Percentiles rank a stretch among this genome's conserved stretches.
Conservation (phyloP, 2,329 filamentous ascomycete genomes). For the Arachnomyces sp. region DNA sequence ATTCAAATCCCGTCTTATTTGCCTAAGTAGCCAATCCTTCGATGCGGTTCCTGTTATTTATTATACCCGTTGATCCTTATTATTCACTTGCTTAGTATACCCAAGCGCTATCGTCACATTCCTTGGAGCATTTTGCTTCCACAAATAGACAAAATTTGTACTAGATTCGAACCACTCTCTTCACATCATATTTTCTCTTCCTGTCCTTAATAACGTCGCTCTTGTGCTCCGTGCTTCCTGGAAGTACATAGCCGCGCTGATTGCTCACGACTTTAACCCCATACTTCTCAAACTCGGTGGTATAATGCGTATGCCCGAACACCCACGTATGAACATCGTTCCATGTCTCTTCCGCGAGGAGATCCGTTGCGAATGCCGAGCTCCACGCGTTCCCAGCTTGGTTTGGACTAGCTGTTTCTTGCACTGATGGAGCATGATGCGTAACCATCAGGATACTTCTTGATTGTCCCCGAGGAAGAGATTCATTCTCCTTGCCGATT, state of each 20-base stretch:
- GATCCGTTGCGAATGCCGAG: slow-evolving; percentile 46
- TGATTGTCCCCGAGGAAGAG: not conserved
- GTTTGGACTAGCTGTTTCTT: slow-evolving; percentile 41
- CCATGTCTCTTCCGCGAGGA: slow-evolving; percentile 20
- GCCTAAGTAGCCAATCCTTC: too few species aligned
- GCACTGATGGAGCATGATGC: slow-evolving; percentile 46
- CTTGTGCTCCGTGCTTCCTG: not conserved
- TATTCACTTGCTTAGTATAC: too few species aligned
- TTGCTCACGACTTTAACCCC: slow-evolving; percentile 32
- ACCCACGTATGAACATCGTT: slow-evolving; percentile 30
- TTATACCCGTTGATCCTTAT: too few species aligned
- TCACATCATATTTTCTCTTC: too few species aligned
- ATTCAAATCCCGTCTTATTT: too few species aligned
- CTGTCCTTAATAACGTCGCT: too few species aligned
- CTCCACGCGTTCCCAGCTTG: slow-evolving; percentile 40
- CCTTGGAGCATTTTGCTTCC: too few species aligned
- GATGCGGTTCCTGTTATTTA: too few species aligned
- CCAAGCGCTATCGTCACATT: too few species aligned
- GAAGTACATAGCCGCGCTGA: slow-evolving; percentile 29
- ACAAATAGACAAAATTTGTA: too few species aligned
- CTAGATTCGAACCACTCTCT: too few species aligned
- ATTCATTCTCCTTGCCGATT: not conserved
- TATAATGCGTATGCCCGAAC: slow-evolving; percentile 36
- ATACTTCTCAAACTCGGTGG: slow-evolving; percentile 27
- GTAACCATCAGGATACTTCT: slow-evolving; percentile 39